Base-by-base conservation (phyloP, 805 yeast genomes). In the Martiniozyma abietophila region DNA sequence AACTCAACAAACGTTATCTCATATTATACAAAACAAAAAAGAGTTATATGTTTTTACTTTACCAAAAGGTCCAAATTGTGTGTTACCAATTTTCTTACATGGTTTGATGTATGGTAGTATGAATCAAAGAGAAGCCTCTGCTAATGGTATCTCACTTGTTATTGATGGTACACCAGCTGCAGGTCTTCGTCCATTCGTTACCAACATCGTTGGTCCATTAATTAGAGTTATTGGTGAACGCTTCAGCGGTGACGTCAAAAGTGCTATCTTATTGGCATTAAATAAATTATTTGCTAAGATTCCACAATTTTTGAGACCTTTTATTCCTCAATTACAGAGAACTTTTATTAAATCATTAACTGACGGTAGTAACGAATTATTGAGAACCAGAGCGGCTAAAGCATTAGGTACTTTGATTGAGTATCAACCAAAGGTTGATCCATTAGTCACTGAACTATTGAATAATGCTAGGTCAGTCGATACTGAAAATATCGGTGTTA, bases 161-260 rank as follows among this genome's bases (percentile, higher is more conserved):
- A 81, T 88, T 29, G 80, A 78, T 30, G 76, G 85, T 49, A 83
- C 97, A 0, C 92, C 92, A 15, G 77, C 92, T n/a, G 66, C 72
- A 8, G 75, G 71, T 39, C 71, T 92, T 58, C 82, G 77, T 56
- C 83, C 95, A 22, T 83, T 78, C 59, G 95, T 94, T 16, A 89
- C 97, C 7, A 76, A 76, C 18, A 84, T 94, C 43, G 88, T 96
- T 18, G 99, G 99, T 61, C 98, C 98, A 25, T 69, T 92, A 52
- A 92, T 92, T 60, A 85, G 99, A 68, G 95, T 89, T 37, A 83
- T 89, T 52, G 98, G 99, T 51, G 99, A 92, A 59, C 76, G 95
- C 58, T 89, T 84, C 45, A 72, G 79, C 12, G 71, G 94, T 41
- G 95, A 86, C 46, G 84, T 92, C 47, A 92, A 92, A 66, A 79